These are phyloP conservation scores for Exophiala bonariae DNA, from an alignment of 2,329 filamentous ascomycete species.

Conservation along the genomic window DNA sequence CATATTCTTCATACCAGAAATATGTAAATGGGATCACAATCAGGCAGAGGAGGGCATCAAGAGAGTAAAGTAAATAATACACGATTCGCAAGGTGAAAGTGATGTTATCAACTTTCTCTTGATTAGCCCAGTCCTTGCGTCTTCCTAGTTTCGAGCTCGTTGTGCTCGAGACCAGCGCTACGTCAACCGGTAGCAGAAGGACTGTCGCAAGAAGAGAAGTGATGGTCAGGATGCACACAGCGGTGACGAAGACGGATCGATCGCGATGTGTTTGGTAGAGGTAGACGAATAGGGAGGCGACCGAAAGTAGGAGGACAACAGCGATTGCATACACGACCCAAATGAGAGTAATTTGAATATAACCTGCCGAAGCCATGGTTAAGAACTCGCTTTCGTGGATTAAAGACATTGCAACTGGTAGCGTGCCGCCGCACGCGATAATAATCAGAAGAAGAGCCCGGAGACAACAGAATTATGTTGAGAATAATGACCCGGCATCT, in stretches of 20 bases:
- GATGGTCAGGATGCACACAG: slow-evolving; percentile 82
- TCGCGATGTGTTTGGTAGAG: slow-evolving; percentile 89
- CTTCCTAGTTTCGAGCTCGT: slow-evolving; percentile 70
- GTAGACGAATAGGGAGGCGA: slow-evolving; percentile 83
- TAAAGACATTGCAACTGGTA: too few species aligned
- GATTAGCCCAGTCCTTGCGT: slow-evolving; percentile 94
- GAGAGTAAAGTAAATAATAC: slow-evolving; percentile 89
- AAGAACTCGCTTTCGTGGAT: too few species aligned
- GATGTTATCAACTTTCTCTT: slow-evolving; percentile 74
- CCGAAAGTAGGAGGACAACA: slow-evolving; percentile 71
- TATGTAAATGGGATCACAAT: slow-evolving; percentile 92
- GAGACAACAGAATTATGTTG: too few species aligned
- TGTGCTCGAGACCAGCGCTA: slow-evolving; percentile 90
- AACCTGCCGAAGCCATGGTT: slow-evolving; percentile 50
- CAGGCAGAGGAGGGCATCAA: slow-evolving; percentile 87
- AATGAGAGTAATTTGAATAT: slow-evolving; percentile 86
- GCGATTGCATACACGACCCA: slow-evolving; percentile 92
- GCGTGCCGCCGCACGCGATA: too few species aligned
- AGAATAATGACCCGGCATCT: too few species aligned
- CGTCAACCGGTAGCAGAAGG: slow-evolving; percentile 89
- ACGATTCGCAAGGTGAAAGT: slow-evolving; percentile 78
- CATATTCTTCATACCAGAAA: slow-evolving; percentile 97
- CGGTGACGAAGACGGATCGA: slow-evolving; percentile 76
- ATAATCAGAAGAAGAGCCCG: too few species aligned
- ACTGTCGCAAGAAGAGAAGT: slow-evolving; percentile 88